Evolutionary conservation across 306 rosid genomes (phyloP), one percentile per base, ranked within the genome.

Genomic region (Medicago arabica): DNA sequence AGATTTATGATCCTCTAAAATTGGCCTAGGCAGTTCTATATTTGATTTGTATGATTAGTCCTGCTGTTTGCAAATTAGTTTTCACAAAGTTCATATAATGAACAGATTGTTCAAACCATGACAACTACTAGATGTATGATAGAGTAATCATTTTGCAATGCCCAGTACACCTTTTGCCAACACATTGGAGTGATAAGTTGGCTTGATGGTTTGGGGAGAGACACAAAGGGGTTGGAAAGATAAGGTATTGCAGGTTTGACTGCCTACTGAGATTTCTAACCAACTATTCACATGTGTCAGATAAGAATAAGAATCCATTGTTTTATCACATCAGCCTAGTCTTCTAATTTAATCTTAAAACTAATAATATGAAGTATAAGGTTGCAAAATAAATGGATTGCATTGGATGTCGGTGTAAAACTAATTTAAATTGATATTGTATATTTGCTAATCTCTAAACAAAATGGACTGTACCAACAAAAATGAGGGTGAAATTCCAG

Each of bases 31-130:
- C 9, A 68, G 54, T 8, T 46, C 14, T 68, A n/a, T 14, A 11
- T 46, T 46, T 44, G 21, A 68, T 46, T 13, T 15, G 54, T 46
- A 64, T 4, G 54, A 13, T 8, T 41, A 28, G 23, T 71, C 13
- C 34, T 28, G 71, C 60, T 38, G 67, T 34, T 14, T 18, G 18
- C 36, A 71, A 74, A 59, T 34, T 15, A 19, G 47, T 72, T 61
- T 70, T 72, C 39, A 6, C 57, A 25, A 34, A 21, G 46, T 51
- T 41, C 47, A 44, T 53, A 50, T 8, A 67, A 5, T 41, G 17
- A 69, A 67, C 55, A 71, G 36, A 61, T 60, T 38, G 66, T 17
- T 55, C 71, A 61, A 62, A 43, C 71, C 66, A 46, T 61, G 43
- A 51, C 19, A 61, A 59, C 67, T 70, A 59, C n/a, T 41, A 76